These are phyloP conservation scores for Phylloporus sp. DNA, from an alignment of 768 basidiomycete genomes.

Conservation along the genomic window DNA sequence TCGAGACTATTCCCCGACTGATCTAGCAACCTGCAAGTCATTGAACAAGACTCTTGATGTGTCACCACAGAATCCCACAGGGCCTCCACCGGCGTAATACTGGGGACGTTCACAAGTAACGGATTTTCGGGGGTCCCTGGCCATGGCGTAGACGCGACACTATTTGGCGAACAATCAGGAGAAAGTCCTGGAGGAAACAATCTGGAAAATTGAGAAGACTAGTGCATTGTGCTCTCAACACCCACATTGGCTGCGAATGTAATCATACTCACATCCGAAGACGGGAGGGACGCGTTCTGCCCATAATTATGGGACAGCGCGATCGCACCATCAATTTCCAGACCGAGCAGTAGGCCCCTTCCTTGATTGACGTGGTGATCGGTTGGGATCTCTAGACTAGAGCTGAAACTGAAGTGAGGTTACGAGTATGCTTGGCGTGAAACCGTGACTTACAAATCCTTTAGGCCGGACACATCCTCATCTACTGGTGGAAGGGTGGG, in stretches of 20 bases:
- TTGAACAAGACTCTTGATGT: background rate
- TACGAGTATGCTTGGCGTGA: background rate
- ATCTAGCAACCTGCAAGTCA: slow-evolving; percentile 10
- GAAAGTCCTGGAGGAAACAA: slow-evolving; percentile 18
- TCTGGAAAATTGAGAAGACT: slow-evolving; percentile 1
- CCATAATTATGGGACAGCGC: background rate
- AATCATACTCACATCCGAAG: slow-evolving; percentile 11
- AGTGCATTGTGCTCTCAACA: background rate
- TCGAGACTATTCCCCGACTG: slow-evolving; percentile 12
- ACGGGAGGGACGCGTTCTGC: background rate
- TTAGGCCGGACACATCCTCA: slow-evolving; percentile 16
- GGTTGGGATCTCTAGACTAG: background rate
- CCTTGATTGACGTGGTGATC: background rate
- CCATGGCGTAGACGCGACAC: slow-evolving; percentile 19
- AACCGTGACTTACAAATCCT: slow-evolving; percentile 18
- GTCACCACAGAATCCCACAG: slow-evolving; percentile 1
- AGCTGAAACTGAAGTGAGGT: slow-evolving; percentile 9
- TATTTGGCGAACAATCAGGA: slow-evolving; percentile 23
- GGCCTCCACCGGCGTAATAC: background rate
- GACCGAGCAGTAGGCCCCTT: slow-evolving; percentile 14
- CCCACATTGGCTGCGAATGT: background rate
- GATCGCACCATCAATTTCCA: background rate
- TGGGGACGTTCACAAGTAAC: background rate
- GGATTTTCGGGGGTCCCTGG: slow-evolving; percentile 16
- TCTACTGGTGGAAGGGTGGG: slow-evolving; percentile 20